These are phyloP conservation scores for Aspergillus affinis DNA, from an alignment of 495 filamentous ascomycete species.

Conservation along the genomic window DNA sequence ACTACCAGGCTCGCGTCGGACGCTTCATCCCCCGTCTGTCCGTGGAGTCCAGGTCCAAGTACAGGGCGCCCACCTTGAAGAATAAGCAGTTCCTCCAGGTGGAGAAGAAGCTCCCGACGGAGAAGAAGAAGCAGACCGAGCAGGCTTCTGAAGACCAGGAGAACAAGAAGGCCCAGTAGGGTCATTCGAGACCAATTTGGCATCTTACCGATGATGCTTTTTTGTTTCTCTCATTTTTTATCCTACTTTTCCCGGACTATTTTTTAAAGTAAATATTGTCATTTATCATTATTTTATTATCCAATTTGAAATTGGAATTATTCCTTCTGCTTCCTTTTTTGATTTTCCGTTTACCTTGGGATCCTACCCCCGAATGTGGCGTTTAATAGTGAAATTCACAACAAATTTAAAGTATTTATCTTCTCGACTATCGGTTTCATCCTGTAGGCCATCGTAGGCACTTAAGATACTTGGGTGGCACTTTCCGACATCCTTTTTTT, in stretches of 20 bases:
- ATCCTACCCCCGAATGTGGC: background rate
- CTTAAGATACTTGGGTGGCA: too few relatives aligned
- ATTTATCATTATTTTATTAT: conserved; percentile 1
- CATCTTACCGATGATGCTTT: conserved; percentile 8
- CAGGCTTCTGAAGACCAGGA: conserved; percentile 14
- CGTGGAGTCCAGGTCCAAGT: conserved; percentile 39
- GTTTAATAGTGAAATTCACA: background rate
- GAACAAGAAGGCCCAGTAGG: conserved; percentile 16
- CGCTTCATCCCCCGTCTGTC: conserved; percentile 73
- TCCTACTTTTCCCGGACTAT: conserved; percentile 1
- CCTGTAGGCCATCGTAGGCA: too few relatives aligned
- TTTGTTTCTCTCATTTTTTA: conserved; percentile 4
- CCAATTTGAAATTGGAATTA: background rate
- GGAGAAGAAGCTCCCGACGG: conserved; percentile 23
- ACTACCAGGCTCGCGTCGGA: conserved; percentile 80
- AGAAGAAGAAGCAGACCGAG: conserved; percentile 7
- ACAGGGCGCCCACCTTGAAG: conserved; percentile 23
- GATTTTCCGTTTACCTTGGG: background rate
- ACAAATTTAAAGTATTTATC: too few relatives aligned
- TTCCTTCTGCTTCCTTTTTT: background rate
- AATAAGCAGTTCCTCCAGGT: too few relatives aligned
- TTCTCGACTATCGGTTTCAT: too few relatives aligned
- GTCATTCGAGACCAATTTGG: background rate
- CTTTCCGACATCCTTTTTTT: too few relatives aligned
- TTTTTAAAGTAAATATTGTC: conserved; percentile 9